Conservation (phyloP, 768 basidiomycete genomes). For the Boletus rubescentipes region DNA sequence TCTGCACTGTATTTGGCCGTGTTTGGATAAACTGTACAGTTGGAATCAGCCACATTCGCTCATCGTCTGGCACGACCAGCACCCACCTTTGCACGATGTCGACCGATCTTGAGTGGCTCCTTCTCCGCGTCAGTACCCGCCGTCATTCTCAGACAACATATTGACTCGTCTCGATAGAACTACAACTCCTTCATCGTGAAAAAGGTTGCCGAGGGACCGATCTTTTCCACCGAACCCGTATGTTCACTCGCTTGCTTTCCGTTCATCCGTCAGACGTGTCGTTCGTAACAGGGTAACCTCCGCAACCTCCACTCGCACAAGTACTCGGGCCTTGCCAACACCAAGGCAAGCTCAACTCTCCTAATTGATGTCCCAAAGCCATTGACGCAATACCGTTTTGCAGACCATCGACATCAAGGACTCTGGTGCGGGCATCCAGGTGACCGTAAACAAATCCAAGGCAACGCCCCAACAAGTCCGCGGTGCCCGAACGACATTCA, state of each 20-base stretch:
- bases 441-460: slow-evolving; percentile 66
- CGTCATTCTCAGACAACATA: neutral
- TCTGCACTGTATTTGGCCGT: slow-evolving; percentile 18
- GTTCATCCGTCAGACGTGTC: slow-evolving; percentile 5
- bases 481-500: slow-evolving; percentile 45
- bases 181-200: slow-evolving; percentile 87
- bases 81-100: slow-evolving; percentile 58
- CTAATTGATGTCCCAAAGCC: neutral
- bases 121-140: slow-evolving; percentile 67
- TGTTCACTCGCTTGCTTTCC: slow-evolving; percentile 27
- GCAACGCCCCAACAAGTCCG: slow-evolving; percentile 52
- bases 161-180: slow-evolving; percentile 47
- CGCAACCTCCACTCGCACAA: slow-evolving; percentile 89
- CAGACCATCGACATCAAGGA: slow-evolving; percentile 69
- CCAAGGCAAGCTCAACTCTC: slow-evolving; percentile 52
- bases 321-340: slow-evolving; percentile 85
- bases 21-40: slow-evolving; percentile 35
- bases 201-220: slow-evolving; percentile 64
- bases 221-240: slow-evolving; percentile 85
- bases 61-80: slow-evolving; percentile 17
- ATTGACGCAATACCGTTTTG: neutral
- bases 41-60: slow-evolving; percentile 30
- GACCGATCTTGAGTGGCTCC: slow-evolving; percentile 90
- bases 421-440: slow-evolving; percentile 52
- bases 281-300: slow-evolving; percentile 68